A percentile compares a stretch with the other conserved stretches of the same genome.
phyloP scores from a whole-genome alignment of 306 rosid genomes.

The Corylus heterophylla region DNA sequence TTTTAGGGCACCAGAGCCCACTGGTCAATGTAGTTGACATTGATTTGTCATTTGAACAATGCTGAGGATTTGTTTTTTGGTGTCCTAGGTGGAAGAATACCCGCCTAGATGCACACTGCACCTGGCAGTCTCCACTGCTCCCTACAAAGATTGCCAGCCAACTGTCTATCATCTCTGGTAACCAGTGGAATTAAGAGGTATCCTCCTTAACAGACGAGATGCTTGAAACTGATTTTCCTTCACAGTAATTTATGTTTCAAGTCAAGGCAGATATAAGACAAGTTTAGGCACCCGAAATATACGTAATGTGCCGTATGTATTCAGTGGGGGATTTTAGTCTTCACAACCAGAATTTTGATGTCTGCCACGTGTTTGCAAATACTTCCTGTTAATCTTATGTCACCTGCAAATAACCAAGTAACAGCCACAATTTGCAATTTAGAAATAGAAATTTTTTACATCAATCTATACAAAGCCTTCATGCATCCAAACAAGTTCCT shows the following conservation, averaged over 20 bases:
- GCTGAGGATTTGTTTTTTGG: background rate
- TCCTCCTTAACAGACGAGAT: background rate
- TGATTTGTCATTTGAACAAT: constrained; percentile 4
- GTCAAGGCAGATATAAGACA: background rate
- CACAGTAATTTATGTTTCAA: background rate
- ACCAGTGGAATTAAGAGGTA: background rate
- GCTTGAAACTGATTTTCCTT: background rate
- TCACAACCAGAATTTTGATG: background rate
- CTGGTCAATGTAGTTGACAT: background rate
- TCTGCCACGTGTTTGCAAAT: background rate
- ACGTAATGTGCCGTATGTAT: background rate
- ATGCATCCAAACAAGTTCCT: background rate
- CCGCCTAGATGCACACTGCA: background rate
- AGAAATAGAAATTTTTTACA: background rate
- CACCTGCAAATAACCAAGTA: background rate
- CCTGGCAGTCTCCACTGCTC: background rate
- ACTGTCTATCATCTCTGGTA: background rate
- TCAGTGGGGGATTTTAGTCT: background rate
- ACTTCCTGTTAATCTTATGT: background rate
- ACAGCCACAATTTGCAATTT: background rate
- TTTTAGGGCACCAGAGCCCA: background rate
- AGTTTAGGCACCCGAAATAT: background rate
- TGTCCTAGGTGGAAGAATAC: background rate
- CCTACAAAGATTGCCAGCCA: background rate
- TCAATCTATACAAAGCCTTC: background rate